Evolutionary conservation across 352 stramenopile species (phyloP), one percentile per base, ranked within the genome.

Genomic region (Thalassiosira tumida): DNA sequence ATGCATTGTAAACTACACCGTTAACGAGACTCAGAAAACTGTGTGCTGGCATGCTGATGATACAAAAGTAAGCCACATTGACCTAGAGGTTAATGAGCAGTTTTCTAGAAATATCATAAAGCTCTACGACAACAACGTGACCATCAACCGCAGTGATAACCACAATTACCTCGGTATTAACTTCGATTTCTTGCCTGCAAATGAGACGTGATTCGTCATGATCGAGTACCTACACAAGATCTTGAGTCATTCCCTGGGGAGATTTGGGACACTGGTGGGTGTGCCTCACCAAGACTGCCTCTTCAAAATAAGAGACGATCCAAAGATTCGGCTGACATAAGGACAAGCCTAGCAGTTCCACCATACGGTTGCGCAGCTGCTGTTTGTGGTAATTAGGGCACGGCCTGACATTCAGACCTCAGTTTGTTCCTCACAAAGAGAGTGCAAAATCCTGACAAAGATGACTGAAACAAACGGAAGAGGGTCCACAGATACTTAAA

Each of bases 31-130:
- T 6, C 84, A 93, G 64, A 79, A 89, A 40, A 89, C 84, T 0
- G 69, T 93, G 15, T 35, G 94, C 35, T 96, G 93, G 93, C 88
- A 96, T 90, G 89, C 96, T 38, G 89, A 96, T 83, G 91, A 96
- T 70, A 50, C 94, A 3, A 93, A 95, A 79, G 81, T 93, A 1
- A 92, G 78, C 1, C 87, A 93, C 59, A 31, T 35, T 43, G 69
- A 50, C 24, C 37, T 4, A 31, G 1, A 41, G 47, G 69, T 54
- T 21, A 21, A 21, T 54, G 21, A 7, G 47, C 10, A 7, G 21
- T 54, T 54, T 21, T 21, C 21, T 54, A 21, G 7, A 54, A 7
- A 54, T 21, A 54, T 21, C 10, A 54, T 21, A 21, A 21, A 21
- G 47, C 10, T 54, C 21, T 54, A 54, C 21, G 47, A 21, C 47